These are phyloP conservation scores for Globisporangium megalacanthum DNA, from an alignment of 352 stramenopile species.

Conservation along the genomic window DNA sequence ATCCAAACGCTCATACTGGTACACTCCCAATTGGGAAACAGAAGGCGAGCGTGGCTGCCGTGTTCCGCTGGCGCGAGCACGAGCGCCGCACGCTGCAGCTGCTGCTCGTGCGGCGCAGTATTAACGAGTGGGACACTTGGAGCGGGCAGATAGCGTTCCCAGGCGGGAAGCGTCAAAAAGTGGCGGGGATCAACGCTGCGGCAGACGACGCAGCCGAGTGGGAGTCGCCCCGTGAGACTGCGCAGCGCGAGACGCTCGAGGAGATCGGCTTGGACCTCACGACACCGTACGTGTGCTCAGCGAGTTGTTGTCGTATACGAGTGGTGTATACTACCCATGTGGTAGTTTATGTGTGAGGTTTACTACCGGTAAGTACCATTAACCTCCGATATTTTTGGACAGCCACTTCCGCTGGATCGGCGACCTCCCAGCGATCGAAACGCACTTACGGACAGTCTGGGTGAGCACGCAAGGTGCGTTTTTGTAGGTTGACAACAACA, in stretches of 20 bases:
- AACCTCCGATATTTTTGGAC: neutral
- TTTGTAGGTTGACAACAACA: too few species aligned
- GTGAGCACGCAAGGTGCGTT: constrained; percentile 62
- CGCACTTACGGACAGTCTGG: constrained; percentile 53
- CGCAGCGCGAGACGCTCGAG: constrained; percentile 71
- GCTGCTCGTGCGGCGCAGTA: constrained; percentile 65
- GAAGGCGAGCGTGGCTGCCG: constrained; percentile 68
- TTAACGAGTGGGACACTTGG: constrained; percentile 77
- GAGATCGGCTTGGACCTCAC: constrained; percentile 77
- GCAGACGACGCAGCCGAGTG: constrained; percentile 35
- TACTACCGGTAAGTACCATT: too few species aligned
- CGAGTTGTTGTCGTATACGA: constrained; percentile 4
- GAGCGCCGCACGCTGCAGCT: constrained; percentile 61
- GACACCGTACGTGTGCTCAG: constrained; percentile 24
- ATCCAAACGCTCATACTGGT: neutral
- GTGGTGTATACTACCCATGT: constrained; percentile 1
- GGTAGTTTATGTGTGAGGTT: too few species aligned
- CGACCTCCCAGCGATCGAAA: constrained; percentile 46
- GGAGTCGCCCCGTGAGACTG: constrained; percentile 67
- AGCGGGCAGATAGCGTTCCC: constrained; percentile 82
- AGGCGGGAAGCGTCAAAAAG: constrained; percentile 58
- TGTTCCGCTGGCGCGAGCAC: constrained; percentile 77
- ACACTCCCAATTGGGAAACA: constrained; percentile 9
- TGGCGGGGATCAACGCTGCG: constrained; percentile 14
- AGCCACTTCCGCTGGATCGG: constrained; percentile 71